Base-by-base conservation (phyloP, 73 alveolate genomes). In the Uronychia setigera region DNA sequence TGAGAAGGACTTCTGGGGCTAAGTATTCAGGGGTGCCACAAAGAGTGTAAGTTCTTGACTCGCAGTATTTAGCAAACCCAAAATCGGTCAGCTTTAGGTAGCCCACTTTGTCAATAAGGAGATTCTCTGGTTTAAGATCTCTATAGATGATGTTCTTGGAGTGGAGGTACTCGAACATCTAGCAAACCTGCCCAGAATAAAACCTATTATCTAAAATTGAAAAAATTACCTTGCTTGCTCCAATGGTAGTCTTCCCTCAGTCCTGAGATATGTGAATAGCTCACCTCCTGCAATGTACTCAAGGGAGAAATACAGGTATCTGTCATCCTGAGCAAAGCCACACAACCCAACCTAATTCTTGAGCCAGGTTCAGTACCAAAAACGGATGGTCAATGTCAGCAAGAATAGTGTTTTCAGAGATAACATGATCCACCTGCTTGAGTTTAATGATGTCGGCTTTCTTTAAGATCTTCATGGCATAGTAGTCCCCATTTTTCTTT, bases 21-120 rank as follows among this genome's bases (percentile, higher is more conserved):
- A 97, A 81, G 88, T 97, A 97, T 83, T 98, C 99, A 0, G 99
- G 99, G 9, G 99, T 94, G 19, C 99, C 99, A 79, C 99, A 95
- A 0, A 98, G 95, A 13, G 99, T 99, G 92, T 97, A 99, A 78
- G 99, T 99, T 46, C 99, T 95, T 0, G 97, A 95, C 86, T 94
- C 98, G 84, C 96, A 94, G 58, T 88, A 91, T 93, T 98, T 98
- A 30, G 99, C 99, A 80, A 96, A 96, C 60, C 99, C 99, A 91
- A 98, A 98, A 84, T 98, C 99, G 29, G 99, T 97, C 34, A 98
- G 92, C 91, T 96, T 98, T 80, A 98, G 84, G 92, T 96, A 98
- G 35, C 99, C 99, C 60, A 97, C 98, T 34, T 95, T 82, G 81
- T 94, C 96, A 32, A 97, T 91, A 60, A 97, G 87, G 26, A 98